Evolutionary conservation across 2,329 filamentous ascomycete genomes (phyloP).

Genomic region (Fusarium sacchari): DNA sequence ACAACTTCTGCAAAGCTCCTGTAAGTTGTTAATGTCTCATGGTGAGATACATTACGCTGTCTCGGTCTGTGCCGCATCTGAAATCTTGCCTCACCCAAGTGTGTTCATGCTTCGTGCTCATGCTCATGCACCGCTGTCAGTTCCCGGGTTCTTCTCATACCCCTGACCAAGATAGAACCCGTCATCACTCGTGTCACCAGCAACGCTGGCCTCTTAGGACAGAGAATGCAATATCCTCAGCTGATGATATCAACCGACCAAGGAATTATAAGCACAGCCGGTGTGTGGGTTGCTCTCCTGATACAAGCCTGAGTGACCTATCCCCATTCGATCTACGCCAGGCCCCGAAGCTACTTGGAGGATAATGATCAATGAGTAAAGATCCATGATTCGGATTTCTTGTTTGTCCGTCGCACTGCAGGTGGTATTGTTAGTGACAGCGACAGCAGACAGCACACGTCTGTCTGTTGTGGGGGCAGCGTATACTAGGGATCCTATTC

Average conservation of each 20-base stretch:
- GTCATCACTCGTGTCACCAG: conserved; percentile 33
- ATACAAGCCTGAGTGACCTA: not conserved
- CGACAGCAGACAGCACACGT: conserved; percentile 19
- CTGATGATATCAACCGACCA: conserved; percentile 32
- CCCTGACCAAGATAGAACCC: conserved; percentile 21
- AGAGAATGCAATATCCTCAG: conserved; percentile 23
- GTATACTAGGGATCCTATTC: conserved; percentile 29
- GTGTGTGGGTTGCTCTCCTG: conserved; percentile 6
- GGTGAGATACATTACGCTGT: conserved; percentile 30
- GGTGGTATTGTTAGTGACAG: conserved; percentile 36
- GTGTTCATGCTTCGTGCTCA: conserved; percentile 18
- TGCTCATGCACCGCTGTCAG: conserved; percentile 34
- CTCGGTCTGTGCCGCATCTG: conserved; percentile 41
- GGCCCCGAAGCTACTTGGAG: conserved; percentile 13
- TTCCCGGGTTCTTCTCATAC: conserved; percentile 14
- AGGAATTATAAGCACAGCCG: conserved; percentile 32
- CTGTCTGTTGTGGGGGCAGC: conserved; percentile 21
- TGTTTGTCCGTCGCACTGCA: conserved; percentile 39
- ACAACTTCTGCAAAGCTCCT: conserved; percentile 6
- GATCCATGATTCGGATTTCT: conserved; percentile 15
- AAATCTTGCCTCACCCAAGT: conserved; percentile 25
- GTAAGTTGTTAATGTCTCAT: conserved; percentile 13
- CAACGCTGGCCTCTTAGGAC: not conserved
- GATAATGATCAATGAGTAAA: not conserved
- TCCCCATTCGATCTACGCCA: conserved; percentile 17